phyloP scores from a whole-genome alignment of 208 protist species.

The Angomonas ambiguus region DNA sequence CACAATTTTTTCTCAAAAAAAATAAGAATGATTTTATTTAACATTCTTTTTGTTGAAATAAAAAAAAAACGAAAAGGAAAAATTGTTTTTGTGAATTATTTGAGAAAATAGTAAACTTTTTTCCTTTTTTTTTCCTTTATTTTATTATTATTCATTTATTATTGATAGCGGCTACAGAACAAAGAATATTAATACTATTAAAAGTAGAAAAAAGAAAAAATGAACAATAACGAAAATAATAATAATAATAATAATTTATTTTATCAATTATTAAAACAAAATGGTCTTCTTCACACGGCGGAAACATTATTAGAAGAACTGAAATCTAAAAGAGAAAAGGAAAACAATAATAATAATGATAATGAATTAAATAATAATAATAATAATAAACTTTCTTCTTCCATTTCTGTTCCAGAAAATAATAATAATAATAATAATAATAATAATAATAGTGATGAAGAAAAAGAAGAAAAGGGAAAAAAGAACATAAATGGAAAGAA shows the following conservation, averaged over 20 bases:
- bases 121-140: neutral
- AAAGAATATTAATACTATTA: neutral
- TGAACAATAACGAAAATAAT: slow-evolving; percentile 10
- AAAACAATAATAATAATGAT: neutral
- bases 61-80: neutral
- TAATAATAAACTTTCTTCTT: neutral
- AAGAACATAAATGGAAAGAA: neutral
- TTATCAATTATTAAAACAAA: neutral
- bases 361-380: slow-evolving; percentile 1
- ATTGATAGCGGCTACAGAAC: neutral
- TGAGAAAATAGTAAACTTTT: neutral
- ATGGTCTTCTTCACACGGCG: neutral
- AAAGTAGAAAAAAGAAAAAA: neutral
- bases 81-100: neutral
- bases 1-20: neutral
- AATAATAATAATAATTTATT: slow-evolving; percentile 5
- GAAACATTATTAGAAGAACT: neutral
- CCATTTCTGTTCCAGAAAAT: neutral
- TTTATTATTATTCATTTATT: neutral
- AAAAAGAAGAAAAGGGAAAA: neutral
- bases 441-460: neutral
- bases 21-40: no score
- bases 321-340: neutral
- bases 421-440: slow-evolving; percentile 11
- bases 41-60: neutral